These are phyloP conservation scores for Xerocomus cyaneibrunnescens DNA, from an alignment of 1,284 basidiomycete species.

Conservation along the genomic window DNA sequence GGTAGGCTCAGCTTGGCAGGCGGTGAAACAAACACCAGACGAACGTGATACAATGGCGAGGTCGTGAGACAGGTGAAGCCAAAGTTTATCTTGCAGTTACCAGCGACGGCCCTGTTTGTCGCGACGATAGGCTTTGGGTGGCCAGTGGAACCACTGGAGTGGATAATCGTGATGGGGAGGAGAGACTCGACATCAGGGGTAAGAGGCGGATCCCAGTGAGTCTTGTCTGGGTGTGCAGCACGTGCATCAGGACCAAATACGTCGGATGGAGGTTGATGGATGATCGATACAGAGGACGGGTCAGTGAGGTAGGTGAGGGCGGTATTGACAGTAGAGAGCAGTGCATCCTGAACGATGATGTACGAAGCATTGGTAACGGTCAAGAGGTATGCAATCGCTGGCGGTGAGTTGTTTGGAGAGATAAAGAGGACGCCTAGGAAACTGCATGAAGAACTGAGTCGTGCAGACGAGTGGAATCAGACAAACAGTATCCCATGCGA, in stretches of 20 bases:
- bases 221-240: constrained; percentile 35
- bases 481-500: constrained; percentile 35
- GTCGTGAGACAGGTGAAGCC: constrained; percentile 44
- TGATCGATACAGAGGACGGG: constrained; percentile 22
- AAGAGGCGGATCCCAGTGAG: constrained; percentile 38
- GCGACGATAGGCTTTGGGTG: constrained; percentile 47
- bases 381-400: constrained; percentile 56
- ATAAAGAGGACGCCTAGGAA: constrained; percentile 40
- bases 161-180: constrained; percentile 53
- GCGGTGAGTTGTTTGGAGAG: constrained; percentile 56
- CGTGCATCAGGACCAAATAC: constrained; percentile 24
- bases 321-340: constrained; percentile 13
- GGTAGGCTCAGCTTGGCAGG: constrained; percentile 1
- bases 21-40: constrained; percentile 13
- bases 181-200: constrained; percentile 45
- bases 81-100: constrained; percentile 43
- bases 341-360: constrained; percentile 35
- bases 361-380: constrained; percentile 46
- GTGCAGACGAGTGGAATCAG: not conserved
- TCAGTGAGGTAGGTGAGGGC: constrained; percentile 21
- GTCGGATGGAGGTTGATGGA: constrained; percentile 23
- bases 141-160: constrained; percentile 56
- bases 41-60: constrained; percentile 45
- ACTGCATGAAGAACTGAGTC: not conserved
- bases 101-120: constrained; percentile 41